These are phyloP conservation scores for Nigrospora sphaerica DNA, from an alignment of 2,329 filamentous ascomycete genomes.

Conservation along the genomic window DNA sequence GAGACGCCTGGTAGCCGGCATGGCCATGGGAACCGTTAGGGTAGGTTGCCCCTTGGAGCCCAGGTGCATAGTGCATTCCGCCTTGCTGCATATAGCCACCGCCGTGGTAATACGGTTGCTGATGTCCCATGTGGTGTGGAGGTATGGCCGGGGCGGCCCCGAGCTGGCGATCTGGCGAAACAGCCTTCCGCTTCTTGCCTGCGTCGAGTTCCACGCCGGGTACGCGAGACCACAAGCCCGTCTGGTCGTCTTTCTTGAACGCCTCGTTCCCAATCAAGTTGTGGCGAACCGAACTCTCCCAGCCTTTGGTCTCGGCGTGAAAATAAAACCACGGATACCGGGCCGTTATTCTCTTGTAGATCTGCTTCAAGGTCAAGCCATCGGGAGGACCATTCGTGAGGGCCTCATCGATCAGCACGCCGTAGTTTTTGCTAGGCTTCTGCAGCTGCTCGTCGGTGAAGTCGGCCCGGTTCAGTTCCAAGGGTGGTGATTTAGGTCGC, in stretches of 20 bases:
- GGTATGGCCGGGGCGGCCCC: constrained; percentile 12
- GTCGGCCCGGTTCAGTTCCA: constrained; percentile 46
- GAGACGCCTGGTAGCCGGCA: constrained; percentile 9
- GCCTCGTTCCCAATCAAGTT: constrained; percentile 57
- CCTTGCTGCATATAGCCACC: constrained; percentile 17
- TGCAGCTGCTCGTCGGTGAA: constrained; percentile 52
- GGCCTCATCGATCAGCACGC: constrained; percentile 53
- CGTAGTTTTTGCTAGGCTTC: constrained; percentile 57
- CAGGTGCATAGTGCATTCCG: constrained; percentile 12
- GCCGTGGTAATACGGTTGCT: constrained; percentile 21
- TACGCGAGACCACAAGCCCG: constrained; percentile 50
- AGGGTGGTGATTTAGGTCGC: constrained; percentile 51
- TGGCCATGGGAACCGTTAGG: constrained; percentile 15
- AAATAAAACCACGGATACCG: constrained; percentile 55
- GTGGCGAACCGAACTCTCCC: constrained; percentile 59
- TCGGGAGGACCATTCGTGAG: constrained; percentile 45
- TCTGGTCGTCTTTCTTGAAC: constrained; percentile 51
- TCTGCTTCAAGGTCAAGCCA: constrained; percentile 52
- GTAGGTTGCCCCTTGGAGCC: constrained; percentile 11
- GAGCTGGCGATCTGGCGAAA: constrained; percentile 39
- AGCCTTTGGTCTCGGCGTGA: constrained; percentile 54
- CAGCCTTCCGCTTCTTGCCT: constrained; percentile 52
- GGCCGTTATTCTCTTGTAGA: constrained; percentile 54
- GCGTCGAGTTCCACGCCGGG: constrained; percentile 52
- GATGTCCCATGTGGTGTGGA: constrained; percentile 17